A percentile compares a stretch with the other conserved stretches of the same genome.
Conservation (phyloP, 331 rosid species). For the Malus hybrid region DNA sequence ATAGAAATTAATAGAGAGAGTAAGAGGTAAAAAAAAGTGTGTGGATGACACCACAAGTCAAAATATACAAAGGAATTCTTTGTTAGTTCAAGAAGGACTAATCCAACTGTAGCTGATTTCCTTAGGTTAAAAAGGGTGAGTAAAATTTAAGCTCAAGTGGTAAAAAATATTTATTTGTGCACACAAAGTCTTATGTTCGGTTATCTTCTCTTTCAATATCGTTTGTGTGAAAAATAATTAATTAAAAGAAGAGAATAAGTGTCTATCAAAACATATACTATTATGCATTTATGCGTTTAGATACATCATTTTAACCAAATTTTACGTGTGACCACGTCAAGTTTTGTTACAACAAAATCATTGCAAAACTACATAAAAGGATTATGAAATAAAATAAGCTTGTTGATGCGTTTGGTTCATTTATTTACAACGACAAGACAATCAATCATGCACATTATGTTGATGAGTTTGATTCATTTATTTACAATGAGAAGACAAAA, state of each 20-base stretch:
- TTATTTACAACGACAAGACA: too few relatives aligned
- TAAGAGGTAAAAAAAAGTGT: too few relatives aligned
- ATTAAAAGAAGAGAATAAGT: neutral
- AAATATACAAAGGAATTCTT: neutral
- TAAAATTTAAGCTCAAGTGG: neutral
- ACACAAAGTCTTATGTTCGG: neutral
- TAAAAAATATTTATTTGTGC: too few relatives aligned
- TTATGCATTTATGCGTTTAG: neutral
- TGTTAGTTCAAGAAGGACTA: neutral
- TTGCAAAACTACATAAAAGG: neutral
- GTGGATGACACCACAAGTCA: neutral
- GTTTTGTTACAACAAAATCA: neutral
- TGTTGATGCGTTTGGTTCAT: too few relatives aligned
- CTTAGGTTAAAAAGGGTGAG: neutral
- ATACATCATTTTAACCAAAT: neutral
- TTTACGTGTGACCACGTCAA: neutral
- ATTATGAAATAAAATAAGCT: neutral
- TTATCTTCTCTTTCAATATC: neutral
- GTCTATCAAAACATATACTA: neutral
- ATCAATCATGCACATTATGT: too few relatives aligned
- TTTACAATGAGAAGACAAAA: conserved; percentile 15
- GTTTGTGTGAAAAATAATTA: neutral
- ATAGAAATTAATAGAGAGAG: too few relatives aligned
- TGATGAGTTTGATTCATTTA: conserved; percentile 11
- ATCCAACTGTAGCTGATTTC: neutral